Conservation (phyloP, 805 yeast genomes). For the Metschnikowia sp. region DNA sequence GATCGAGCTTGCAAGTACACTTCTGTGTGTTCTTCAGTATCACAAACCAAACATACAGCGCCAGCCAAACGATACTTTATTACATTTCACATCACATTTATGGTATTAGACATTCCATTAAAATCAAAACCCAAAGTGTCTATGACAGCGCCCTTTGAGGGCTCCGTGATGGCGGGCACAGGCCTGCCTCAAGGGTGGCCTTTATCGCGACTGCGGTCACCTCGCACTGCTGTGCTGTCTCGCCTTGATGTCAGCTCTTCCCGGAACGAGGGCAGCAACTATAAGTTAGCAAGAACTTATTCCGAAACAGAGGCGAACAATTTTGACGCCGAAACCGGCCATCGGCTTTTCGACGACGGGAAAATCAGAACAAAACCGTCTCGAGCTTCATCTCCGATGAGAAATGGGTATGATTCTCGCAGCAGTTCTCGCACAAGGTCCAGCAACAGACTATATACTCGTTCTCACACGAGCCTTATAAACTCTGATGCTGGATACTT, state of each 20-base stretch:
- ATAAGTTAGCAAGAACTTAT: slow-evolving; percentile 49
- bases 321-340: slow-evolving; percentile 54
- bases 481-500: slow-evolving; percentile 17
- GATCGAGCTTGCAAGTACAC: not conserved
- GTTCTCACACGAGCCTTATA: slow-evolving; percentile 26
- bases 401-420: not conserved
- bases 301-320: slow-evolving; percentile 65
- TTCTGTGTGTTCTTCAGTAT: not conserved
- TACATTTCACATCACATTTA: not conserved
- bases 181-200: slow-evolving; percentile 9
- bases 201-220: slow-evolving; percentile 5
- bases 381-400: slow-evolving; percentile 16
- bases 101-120: slow-evolving; percentile 37
- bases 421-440: slow-evolving; percentile 3
- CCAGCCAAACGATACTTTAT: not conserved
- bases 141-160: slow-evolving; percentile 11
- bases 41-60: not conserved
- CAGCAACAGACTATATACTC: slow-evolving; percentile 25
- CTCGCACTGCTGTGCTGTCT: slow-evolving; percentile 4
- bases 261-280: slow-evolving; percentile 11
- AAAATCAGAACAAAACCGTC: slow-evolving; percentile 42
- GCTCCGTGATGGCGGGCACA: slow-evolving; percentile 3
- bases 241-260: not conserved
- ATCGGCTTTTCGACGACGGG: slow-evolving; percentile 51
- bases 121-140: slow-evolving; percentile 41